Percentiles rank a stretch among this genome's conserved stretches.
These are phyloP conservation scores for Marsdenia floribunda DNA, from an alignment of 257 asterid species.

Conservation along the genomic window DNA sequence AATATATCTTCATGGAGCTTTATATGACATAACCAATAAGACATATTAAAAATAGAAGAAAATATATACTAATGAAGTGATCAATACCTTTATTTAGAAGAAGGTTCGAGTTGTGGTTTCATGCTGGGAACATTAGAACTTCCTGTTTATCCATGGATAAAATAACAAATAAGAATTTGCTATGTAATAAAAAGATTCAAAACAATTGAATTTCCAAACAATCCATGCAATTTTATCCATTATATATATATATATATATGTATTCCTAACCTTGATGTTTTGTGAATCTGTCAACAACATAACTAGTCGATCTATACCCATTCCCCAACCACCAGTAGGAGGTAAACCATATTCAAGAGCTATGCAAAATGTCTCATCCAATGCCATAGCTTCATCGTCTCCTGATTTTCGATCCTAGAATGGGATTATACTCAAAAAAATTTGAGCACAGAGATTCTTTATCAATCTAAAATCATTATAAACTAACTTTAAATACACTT, in stretches of 20 bases:
- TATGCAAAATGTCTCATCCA: conserved; percentile 77
- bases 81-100: conserved; percentile 45
- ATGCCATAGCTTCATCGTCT: conserved; percentile 96
- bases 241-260: neutral
- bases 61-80: too few species aligned
- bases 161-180: neutral
- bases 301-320: conserved; percentile 78
- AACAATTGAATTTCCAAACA: neutral
- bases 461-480: neutral
- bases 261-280: conserved; percentile 72
- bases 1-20: too few species aligned
- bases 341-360: conserved; percentile 95
- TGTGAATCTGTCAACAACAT: conserved; percentile 92
- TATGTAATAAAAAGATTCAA: neutral
- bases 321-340: conserved; percentile 98
- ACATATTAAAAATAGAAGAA: too few species aligned
- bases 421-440: neutral
- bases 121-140: conserved; percentile 87
- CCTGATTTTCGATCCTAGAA: conserved; percentile 88
- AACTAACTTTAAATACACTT: neutral
- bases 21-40: too few species aligned
- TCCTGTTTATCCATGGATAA: conserved; percentile 44
- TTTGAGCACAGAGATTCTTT: neutral
- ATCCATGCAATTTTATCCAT: neutral
- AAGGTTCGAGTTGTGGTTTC: conserved; percentile 79